Evolutionary conservation across 768 basidiomycete genomes (phyloP).

Genomic region (Lactifluus echinatus): DNA sequence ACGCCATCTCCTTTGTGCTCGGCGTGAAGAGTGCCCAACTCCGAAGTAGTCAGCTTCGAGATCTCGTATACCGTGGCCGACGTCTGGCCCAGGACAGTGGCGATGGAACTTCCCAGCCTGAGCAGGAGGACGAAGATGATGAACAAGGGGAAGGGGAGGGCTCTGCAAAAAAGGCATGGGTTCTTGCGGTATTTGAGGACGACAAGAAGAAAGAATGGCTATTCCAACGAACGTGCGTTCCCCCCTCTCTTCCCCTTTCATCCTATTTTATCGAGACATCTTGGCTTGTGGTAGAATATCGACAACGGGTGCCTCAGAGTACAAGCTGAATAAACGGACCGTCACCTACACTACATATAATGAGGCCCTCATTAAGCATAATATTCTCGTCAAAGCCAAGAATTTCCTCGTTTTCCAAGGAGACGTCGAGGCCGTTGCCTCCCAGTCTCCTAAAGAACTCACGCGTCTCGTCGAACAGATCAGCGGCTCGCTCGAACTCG

Average conservation of each 20-base stretch:
- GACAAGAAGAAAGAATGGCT: conserved; percentile 70
- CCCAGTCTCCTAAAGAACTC: conserved; percentile 86
- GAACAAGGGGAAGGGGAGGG: conserved; percentile 56
- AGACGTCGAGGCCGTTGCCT: conserved; percentile 95
- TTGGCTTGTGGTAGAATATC: conserved; percentile 56
- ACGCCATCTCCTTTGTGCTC: conserved; percentile 97
- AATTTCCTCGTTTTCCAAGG: conserved; percentile 99
- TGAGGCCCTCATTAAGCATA: conserved; percentile 74
- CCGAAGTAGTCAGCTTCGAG: conserved; percentile 87
- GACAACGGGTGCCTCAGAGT: conserved; percentile 80
- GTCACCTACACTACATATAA: conserved; percentile 90
- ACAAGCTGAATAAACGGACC: conserved; percentile 70
- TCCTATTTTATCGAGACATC: neutral
- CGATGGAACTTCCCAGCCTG: conserved; percentile 31
- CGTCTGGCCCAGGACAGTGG: conserved; percentile 47
- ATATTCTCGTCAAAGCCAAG: conserved; percentile 97
- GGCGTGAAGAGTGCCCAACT: conserved; percentile 93
- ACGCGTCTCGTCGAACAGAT: conserved; percentile 92
- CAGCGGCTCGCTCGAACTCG: conserved; percentile 85
- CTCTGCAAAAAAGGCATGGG: conserved; percentile 91
- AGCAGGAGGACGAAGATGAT: conserved; percentile 39
- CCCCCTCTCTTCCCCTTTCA: neutral
- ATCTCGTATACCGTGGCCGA: conserved; percentile 91
- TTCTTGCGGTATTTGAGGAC: conserved; percentile 85
- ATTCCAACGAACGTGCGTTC: conserved; percentile 82